Evolutionary conservation across 1,139 yeast species (phyloP).

Genomic region (Saccharomyces pastorianus): DNA sequence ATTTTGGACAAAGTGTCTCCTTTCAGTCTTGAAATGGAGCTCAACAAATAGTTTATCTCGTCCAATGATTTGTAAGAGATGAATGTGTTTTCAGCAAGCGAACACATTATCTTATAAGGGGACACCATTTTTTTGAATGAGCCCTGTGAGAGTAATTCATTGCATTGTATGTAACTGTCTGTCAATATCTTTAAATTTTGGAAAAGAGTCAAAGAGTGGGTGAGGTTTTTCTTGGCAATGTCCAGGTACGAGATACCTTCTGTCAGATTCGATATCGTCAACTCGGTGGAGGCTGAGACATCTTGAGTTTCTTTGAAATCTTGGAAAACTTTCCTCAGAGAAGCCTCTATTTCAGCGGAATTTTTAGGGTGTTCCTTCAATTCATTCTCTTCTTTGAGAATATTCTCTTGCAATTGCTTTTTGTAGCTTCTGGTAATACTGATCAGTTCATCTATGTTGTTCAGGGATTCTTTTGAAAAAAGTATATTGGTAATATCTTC

Average conservation of each 20-base stretch:
- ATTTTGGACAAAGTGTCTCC: slow-evolving; percentile 62
- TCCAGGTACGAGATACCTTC: slow-evolving; percentile 71
- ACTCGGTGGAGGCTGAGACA: slow-evolving; percentile 51
- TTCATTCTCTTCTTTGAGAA: slow-evolving; percentile 32
- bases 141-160: slow-evolving; percentile 38
- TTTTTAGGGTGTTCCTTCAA: slow-evolving; percentile 18
- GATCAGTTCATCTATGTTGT: slow-evolving; percentile 42
- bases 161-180: slow-evolving; percentile 64
- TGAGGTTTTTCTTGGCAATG: slow-evolving; percentile 72
- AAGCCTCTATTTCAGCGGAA: slow-evolving; percentile 6
- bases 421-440: slow-evolving; percentile 40
- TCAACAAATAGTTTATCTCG: slow-evolving; percentile 65
- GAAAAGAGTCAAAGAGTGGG: slow-evolving; percentile 74
- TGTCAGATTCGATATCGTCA: slow-evolving; percentile 61
- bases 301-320: slow-evolving; percentile 40
- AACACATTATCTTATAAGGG: slow-evolving; percentile 68
- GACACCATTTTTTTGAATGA: slow-evolving; percentile 62
- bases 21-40: slow-evolving; percentile 56
- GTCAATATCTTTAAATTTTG: slow-evolving; percentile 82
- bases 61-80: slow-evolving; percentile 76
- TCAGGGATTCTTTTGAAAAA: slow-evolving; percentile 38
- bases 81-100: slow-evolving; percentile 61
- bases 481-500: slow-evolving; percentile 34
- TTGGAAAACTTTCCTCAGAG: slow-evolving; percentile 29
- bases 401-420: slow-evolving; percentile 30